Conservation (phyloP, 768 basidiomycete species). For the Lactarius akahatsu region DNA sequence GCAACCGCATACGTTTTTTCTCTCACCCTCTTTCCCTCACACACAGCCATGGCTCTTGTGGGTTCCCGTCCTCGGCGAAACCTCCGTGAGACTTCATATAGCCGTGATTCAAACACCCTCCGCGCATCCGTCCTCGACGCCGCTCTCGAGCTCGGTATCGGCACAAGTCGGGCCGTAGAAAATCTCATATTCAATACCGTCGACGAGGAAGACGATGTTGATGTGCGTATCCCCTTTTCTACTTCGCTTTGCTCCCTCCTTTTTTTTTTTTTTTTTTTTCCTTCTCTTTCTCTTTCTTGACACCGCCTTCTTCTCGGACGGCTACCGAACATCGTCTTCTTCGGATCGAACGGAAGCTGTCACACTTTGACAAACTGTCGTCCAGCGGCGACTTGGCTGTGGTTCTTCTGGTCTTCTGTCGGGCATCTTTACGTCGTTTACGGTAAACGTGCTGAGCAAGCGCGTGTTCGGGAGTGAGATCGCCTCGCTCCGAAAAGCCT, state of each 20-base stretch:
- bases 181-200: slow-evolving; percentile 73
- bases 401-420: background rate
- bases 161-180: slow-evolving; percentile 56
- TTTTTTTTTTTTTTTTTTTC: background rate
- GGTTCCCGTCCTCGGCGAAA: slow-evolving; percentile 13
- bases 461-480: background rate
- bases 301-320: background rate
- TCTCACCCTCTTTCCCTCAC: background rate
- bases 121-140: slow-evolving; percentile 75
- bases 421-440: background rate
- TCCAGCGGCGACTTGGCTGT: background rate
- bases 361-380: slow-evolving; percentile 5
- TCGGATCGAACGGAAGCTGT: slow-evolving; percentile 3
- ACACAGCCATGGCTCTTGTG: slow-evolving; percentile 3
- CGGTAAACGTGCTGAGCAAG: background rate
- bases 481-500: background rate
- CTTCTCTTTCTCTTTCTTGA: background rate
- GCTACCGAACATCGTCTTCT: background rate
- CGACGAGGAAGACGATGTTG: slow-evolving; percentile 50
- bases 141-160: slow-evolving; percentile 66
- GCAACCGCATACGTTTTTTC: background rate
- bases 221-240: slow-evolving; percentile 33
- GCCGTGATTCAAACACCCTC: slow-evolving; percentile 56
- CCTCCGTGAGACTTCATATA: slow-evolving; percentile 7
- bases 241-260: background rate